A percentile compares a stretch with the other conserved stretches of the same genome.
These are phyloP conservation scores for Phytophthora chlamydospora DNA, from an alignment of 352 stramenopile species.

Conservation along the genomic window DNA sequence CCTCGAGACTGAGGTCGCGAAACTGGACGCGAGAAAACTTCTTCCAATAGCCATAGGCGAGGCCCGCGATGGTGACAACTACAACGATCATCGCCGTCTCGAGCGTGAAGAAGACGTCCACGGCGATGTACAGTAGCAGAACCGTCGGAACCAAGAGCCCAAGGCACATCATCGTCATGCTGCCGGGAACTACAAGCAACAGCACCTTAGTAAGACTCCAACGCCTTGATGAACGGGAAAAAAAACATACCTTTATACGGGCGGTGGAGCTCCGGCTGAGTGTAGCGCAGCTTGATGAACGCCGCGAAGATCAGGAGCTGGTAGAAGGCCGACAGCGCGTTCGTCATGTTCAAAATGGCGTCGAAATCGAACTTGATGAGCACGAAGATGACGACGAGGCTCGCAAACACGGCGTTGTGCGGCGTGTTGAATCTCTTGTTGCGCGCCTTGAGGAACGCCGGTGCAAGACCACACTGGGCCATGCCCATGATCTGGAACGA, in stretches of 20 bases:
- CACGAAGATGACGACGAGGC: slow-evolving; percentile 56
- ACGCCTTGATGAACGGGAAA: slow-evolving; percentile 16
- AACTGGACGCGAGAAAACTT: slow-evolving; percentile 59
- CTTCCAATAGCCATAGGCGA: slow-evolving; percentile 47
- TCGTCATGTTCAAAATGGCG: slow-evolving; percentile 86
- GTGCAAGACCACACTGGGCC: slow-evolving; percentile 87
- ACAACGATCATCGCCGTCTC: slow-evolving; percentile 48
- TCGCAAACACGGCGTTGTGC: slow-evolving; percentile 51
- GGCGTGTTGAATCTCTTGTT: slow-evolving; percentile 60
- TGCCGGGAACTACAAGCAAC: slow-evolving; percentile 37
- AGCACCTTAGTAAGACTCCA: background rate
- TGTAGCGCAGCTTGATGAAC: slow-evolving; percentile 89
- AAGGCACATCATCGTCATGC: slow-evolving; percentile 34
- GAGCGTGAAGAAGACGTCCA: slow-evolving; percentile 58
- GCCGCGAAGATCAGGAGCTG: slow-evolving; percentile 89
- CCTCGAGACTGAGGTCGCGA: slow-evolving; percentile 27
- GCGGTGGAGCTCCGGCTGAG: slow-evolving; percentile 36
- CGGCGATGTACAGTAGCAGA: slow-evolving; percentile 53
- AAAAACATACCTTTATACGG: slow-evolving; percentile 43
- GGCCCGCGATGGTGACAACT: slow-evolving; percentile 39
- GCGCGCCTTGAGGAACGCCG: slow-evolving; percentile 76
- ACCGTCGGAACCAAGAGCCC: slow-evolving; percentile 42
- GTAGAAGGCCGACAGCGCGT: slow-evolving; percentile 89
- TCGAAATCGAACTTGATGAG: slow-evolving; percentile 73
- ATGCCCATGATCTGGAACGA: slow-evolving; percentile 87